These are phyloP conservation scores for Starmerella floricola DNA, from an alignment of 805 yeast species.

Conservation along the genomic window DNA sequence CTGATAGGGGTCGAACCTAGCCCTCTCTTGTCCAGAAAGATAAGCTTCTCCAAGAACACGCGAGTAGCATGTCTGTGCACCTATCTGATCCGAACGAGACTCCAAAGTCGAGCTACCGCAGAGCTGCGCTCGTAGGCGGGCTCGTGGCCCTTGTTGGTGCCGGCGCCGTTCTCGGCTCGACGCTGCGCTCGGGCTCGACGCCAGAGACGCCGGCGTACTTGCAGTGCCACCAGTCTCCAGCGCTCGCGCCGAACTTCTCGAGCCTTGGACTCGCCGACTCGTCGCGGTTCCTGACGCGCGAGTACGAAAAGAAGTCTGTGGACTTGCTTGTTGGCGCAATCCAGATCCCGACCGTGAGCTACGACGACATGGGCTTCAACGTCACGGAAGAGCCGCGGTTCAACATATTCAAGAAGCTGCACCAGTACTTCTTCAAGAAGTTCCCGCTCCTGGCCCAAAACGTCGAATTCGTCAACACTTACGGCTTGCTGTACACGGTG, in stretches of 20 bases:
- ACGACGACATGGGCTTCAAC: slow-evolving; percentile 39
- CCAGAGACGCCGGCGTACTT: neutral
- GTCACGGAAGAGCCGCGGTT: slow-evolving; percentile 44
- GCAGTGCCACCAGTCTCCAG: slow-evolving; percentile 9
- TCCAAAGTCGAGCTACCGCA: too few relatives aligned
- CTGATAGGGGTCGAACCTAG: too few relatives aligned
- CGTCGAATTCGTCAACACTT: slow-evolving; percentile 43
- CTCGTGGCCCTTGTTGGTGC: neutral
- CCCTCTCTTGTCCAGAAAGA: too few relatives aligned
- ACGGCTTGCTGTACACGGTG: slow-evolving; percentile 52
- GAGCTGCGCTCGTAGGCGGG: neutral
- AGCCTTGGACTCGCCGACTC: slow-evolving; percentile 6
- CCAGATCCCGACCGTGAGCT: slow-evolving; percentile 50
- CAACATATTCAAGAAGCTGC: slow-evolving; percentile 39
- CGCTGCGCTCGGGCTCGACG: neutral
- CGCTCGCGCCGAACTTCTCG: slow-evolving; percentile 8
- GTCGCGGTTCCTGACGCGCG: slow-evolving; percentile 6
- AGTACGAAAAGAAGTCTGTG: slow-evolving; percentile 13
- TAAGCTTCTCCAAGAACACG: too few relatives aligned
- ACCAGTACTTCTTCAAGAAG: slow-evolving; percentile 39
- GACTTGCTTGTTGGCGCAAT: slow-evolving; percentile 38
- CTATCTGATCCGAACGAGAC: too few relatives aligned
- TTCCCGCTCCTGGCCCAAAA: slow-evolving; percentile 44
- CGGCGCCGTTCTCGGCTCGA: neutral
- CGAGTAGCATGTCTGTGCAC: too few relatives aligned